A percentile compares a stretch with the other conserved stretches of the same genome.
phyloP scores from a whole-genome alignment of 2,329 filamentous ascomycete species.

The Aspergillus phoenicis region DNA sequence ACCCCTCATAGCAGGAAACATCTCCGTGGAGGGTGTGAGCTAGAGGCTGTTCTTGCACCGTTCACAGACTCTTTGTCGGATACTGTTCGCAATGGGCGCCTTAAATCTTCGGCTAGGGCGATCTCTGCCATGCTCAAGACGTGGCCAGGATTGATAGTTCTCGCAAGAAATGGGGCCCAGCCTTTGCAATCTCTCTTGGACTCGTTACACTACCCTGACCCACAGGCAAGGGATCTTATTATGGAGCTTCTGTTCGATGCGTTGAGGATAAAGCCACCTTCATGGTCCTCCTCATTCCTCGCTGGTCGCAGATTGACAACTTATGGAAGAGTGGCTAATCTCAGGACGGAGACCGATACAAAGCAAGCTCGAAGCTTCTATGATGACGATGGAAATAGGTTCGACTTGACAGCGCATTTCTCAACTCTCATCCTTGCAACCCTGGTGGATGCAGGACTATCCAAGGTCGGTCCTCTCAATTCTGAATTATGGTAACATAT shows the following conservation, averaged over 20 bases:
- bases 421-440: slow-evolving; percentile 84
- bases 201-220: slow-evolving; percentile 62
- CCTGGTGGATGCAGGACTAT: slow-evolving; percentile 77
- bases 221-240: slow-evolving; percentile 70
- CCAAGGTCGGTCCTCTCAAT: slow-evolving; percentile 46
- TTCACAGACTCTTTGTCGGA: slow-evolving; percentile 78
- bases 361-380: slow-evolving; percentile 58
- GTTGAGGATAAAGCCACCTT: slow-evolving; percentile 85
- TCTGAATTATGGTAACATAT: slow-evolving; percentile 9
- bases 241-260: slow-evolving; percentile 84
- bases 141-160: slow-evolving; percentile 86
- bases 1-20: slow-evolving; percentile 77
- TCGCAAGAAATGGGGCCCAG: slow-evolving; percentile 85
- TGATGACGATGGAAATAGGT: slow-evolving; percentile 65
- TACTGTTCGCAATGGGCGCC: slow-evolving; percentile 60
- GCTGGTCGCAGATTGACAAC: slow-evolving; percentile 91
- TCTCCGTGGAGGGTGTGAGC: slow-evolving; percentile 82
- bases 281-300: slow-evolving; percentile 94
- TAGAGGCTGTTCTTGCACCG: slow-evolving; percentile 85
- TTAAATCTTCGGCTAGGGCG: slow-evolving; percentile 90
- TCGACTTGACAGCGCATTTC: slow-evolving; percentile 89
- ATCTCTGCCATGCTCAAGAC: slow-evolving; percentile 88
- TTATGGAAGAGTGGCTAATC: slow-evolving; percentile 87
- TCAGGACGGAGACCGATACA: slow-evolving; percentile 65
- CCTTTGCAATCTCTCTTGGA: slow-evolving; percentile 79